Evolutionary conservation across 2,329 filamentous ascomycete species (phyloP).

Genomic region (Dothidotthia symphoricarpi): DNA sequence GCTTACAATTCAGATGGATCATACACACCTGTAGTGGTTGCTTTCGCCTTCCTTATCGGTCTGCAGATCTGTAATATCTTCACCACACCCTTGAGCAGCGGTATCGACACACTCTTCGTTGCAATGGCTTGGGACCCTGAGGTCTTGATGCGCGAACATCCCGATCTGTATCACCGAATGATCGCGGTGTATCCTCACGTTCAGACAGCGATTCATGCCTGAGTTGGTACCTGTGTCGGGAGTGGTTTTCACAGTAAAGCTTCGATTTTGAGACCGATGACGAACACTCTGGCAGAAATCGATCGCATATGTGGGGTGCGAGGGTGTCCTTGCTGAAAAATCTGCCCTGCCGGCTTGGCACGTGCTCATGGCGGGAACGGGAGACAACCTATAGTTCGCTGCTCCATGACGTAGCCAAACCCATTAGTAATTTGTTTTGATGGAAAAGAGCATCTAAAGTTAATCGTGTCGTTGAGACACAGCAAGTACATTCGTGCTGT

Average conservation of each 20-base stretch:
- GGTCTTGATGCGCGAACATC: constrained; percentile 76
- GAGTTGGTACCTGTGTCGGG: too few relatives aligned
- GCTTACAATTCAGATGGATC: constrained; percentile 66
- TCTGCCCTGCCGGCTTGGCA: constrained; percentile 24
- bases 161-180: constrained; percentile 77
- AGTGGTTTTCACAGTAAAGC: neutral
- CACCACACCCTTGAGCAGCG: constrained; percentile 80
- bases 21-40: constrained; percentile 76
- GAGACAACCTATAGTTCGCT: constrained; percentile 10
- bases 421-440: constrained; percentile 5
- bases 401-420: constrained; percentile 25
- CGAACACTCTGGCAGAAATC: constrained; percentile 3
- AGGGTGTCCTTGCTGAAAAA: constrained; percentile 12
- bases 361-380: constrained; percentile 23
- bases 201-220: constrained; percentile 71
- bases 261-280: constrained; percentile 5
- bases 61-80: constrained; percentile 88
- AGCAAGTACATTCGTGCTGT: too few relatives aligned
- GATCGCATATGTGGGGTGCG: neutral
- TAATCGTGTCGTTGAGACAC: too few relatives aligned
- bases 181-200: constrained; percentile 79
- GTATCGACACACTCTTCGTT: constrained; percentile 91
- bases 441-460: too few relatives aligned
- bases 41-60: constrained; percentile 85
- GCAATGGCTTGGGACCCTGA: constrained; percentile 67